Base-by-base conservation (phyloP, 805 yeast genomes). In the Ogataea naganishii region DNA sequence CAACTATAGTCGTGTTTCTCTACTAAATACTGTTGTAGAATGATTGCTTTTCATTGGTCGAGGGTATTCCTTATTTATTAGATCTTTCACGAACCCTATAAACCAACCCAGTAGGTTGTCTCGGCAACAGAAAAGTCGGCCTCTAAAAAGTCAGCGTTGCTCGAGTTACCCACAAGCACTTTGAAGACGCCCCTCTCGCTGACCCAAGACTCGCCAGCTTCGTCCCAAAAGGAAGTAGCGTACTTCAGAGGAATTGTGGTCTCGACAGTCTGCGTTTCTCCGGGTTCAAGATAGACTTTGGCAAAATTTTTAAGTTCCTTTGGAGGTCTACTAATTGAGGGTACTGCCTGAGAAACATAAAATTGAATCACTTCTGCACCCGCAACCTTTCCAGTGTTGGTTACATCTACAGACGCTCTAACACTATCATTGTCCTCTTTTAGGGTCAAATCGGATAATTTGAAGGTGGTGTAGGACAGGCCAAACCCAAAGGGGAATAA, bases 281-380 rank as follows among this genome's bases (percentile, higher is more conserved):
- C 73, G 5, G 72, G 54, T 26, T 48, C 40, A 34, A 74, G 40
- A 18, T 36, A 44, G 6, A 69, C 64, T 48, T 75, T 73, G 14
- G 51, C 64, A 44, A 69, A 75, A 14, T 65, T 75, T 49, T 69
- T 72, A 48, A 75, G 58, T 40, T 75, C 80, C 50, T 74, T 75
- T 18, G 57, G 43, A 7, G 80, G 77, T 41, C 80, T 62, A 31
- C 53, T 57, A 31, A 66, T 45, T 7, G 50, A 34, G 7, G 72
- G 60, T 2, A 23, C 17, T 39, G 23, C 23, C 6, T 44, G 45
- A 13, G 37, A 29, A 34, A 74, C 44, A 43, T 74, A 75, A 7
- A 70, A 51, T 49, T 75, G 81, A 11, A 69, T 69, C 23, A 62
- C 66, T 45, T 74, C 79, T 13, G 65, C 50, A 29, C 80, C 81